These are phyloP conservation scores for Graphiopsis chlorocephala DNA, from an alignment of 2,329 filamentous ascomycete genomes.

Conservation along the genomic window DNA sequence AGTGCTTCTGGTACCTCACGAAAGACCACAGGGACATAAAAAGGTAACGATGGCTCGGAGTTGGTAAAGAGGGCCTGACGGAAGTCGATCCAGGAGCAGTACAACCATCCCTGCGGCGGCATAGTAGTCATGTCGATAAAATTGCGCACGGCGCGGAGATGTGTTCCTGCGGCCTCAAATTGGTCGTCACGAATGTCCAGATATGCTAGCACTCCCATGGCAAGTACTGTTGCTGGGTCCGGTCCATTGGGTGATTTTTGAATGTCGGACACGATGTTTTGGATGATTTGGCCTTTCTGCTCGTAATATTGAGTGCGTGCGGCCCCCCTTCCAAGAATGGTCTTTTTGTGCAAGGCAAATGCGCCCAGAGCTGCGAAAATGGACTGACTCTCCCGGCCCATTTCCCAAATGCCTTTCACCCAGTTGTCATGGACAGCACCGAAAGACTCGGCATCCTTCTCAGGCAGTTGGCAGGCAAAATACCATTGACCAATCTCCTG, in stretches of 20 bases:
- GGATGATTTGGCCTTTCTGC: constrained; percentile 10
- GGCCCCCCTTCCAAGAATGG: not conserved
- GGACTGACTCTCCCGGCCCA: constrained; percentile 1
- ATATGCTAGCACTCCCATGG: constrained; percentile 7
- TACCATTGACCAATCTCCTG: constrained; percentile 13
- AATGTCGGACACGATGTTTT: constrained; percentile 9
- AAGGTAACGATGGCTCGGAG: not conserved
- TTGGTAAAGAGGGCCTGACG: constrained; percentile 12
- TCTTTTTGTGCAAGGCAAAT: constrained; percentile 11
- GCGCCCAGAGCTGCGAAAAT: constrained; percentile 7
- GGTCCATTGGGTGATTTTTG: not conserved
- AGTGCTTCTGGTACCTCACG: not conserved
- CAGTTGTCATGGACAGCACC: constrained; percentile 9
- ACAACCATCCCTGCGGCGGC: constrained; percentile 3
- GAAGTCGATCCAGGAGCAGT: constrained; percentile 3
- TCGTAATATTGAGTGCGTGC: constrained; percentile 3
- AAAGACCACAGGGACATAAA: constrained; percentile 3
- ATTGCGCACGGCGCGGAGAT: not conserved
- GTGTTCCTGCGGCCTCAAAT: constrained; percentile 4
- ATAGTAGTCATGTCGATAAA: constrained; percentile 8
- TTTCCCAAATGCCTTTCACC: constrained; percentile 13
- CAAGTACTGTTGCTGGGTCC: not conserved
- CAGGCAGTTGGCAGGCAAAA: constrained; percentile 6
- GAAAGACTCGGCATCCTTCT: constrained; percentile 3
- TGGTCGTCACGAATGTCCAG: constrained; percentile 11